Evolutionary conservation across 164 flowering plant species (phyloP).

Genomic region (Vitis rupestris): DNA sequence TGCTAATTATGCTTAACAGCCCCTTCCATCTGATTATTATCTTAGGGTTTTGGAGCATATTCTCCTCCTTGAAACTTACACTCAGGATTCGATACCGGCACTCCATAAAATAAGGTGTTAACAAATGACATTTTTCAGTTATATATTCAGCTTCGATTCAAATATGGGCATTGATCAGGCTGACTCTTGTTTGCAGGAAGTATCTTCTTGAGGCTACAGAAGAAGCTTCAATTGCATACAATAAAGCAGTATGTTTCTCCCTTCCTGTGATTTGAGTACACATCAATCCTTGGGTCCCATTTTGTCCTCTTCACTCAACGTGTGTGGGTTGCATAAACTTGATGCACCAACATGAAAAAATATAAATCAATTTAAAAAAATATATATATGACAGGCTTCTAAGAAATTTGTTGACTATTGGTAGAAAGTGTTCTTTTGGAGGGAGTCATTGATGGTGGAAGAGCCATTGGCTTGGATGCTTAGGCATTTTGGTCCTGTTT

Average conservation of each 20-base stretch:
- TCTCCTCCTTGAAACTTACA: constrained; percentile 81
- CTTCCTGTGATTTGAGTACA: background rate
- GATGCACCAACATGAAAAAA: too few species aligned
- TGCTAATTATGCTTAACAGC: background rate
- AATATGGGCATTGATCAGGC: background rate
- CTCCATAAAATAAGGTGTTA: constrained; percentile 85
- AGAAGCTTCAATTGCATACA: constrained; percentile 91
- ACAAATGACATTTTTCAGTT: constrained; percentile 1
- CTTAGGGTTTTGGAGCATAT: constrained; percentile 77
- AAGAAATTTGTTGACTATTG: background rate
- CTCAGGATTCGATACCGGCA: constrained; percentile 85
- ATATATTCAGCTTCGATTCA: background rate
- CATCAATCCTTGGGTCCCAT: too few species aligned
- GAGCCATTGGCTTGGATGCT: background rate
- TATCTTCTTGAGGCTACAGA: constrained; percentile 91
- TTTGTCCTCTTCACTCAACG: too few species aligned
- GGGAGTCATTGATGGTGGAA: background rate
- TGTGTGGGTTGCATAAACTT: too few species aligned
- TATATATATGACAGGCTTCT: background rate
- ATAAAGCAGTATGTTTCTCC: constrained; percentile 71
- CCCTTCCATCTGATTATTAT: constrained; percentile 1
- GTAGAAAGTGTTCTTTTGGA: background rate
- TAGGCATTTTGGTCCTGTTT: background rate
- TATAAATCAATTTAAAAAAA: too few species aligned
- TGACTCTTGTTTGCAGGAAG: constrained; percentile 48